A percentile compares a stretch with the other conserved stretches of the same genome.
Evolutionary conservation across 164 flowering plant species (phyloP).

Genomic region (Vitis rupestris): DNA sequence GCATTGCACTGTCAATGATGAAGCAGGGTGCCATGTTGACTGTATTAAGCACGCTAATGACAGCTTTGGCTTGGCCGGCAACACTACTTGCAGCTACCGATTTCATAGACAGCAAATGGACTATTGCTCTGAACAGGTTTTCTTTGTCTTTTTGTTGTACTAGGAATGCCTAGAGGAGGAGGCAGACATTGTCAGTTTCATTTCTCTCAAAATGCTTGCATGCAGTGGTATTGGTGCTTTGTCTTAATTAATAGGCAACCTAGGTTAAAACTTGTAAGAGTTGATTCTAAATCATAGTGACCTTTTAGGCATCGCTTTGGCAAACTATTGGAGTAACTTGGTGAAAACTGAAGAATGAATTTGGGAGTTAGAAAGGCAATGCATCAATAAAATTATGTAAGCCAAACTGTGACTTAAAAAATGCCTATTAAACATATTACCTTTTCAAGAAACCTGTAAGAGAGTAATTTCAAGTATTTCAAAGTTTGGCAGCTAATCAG

Average conservation of each 20-base stretch:
- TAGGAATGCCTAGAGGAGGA: background rate
- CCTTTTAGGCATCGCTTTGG: no score
- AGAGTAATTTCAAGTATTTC: no score
- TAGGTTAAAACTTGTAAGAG: background rate
- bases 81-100: slow-evolving; percentile 73
- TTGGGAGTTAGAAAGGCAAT: no score
- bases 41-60: slow-evolving; percentile 71
- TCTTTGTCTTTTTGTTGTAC: slow-evolving; percentile 3
- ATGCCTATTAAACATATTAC: no score
- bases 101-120: slow-evolving; percentile 95
- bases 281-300: background rate
- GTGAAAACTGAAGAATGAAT: no score
- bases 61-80: slow-evolving; percentile 98
- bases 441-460: no score
- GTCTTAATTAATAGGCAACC: background rate
- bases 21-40: slow-evolving; percentile 98
- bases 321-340: no score
- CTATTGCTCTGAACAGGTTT: slow-evolving; percentile 93
- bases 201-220: background rate
- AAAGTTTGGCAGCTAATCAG: no score
- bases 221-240: background rate
- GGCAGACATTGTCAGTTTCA: background rate
- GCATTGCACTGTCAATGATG: slow-evolving; percentile 80
- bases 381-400: no score
- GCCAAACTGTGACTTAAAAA: no score